Base-by-base conservation (phyloP, 2,329 filamentous ascomycete species). In the Alternaria consortialis region DNA sequence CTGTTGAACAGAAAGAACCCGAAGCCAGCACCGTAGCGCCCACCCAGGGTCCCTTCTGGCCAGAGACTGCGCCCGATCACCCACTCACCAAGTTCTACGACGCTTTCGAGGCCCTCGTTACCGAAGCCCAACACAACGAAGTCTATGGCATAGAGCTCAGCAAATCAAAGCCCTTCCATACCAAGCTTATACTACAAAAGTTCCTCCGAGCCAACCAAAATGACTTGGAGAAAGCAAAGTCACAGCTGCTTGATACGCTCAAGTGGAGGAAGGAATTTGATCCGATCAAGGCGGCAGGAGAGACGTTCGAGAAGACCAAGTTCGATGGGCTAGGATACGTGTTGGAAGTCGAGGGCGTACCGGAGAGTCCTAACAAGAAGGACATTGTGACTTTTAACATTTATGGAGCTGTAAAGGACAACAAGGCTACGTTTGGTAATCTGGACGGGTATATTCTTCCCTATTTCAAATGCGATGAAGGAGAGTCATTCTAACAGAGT, bases 181-280 rank as follows among this genome's bases (percentile, higher is more conserved):
- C 91, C 48, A 90, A 91, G 75, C 89, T 97, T 70, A 87, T 97
- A 53, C 84, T 97, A 50, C 93, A 97, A 77, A 98, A 97, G 83
- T 97, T 94, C 81, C 87, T 98, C 57, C 92, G 94, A 69, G 94
- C 94, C 76, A 97, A 97, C 77, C 88, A 89, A 63, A 89, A 90
- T 63, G 89, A 96, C 73, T 77, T 92, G 7, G 83, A 84, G 54
- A 89, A 89, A 75, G 92, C 94, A 15, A 88, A 90, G 75, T 87
- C 90, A 56, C 94, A 97, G 82, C 87, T 98, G 44, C 84, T 82
- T 60, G 88, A 90, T 72, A 94, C 93, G 1, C 84, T 97, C 42
- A 85, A 90, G 68, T 97, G 94, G 93, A 88, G 94, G 62, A 91
- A 91, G 79, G 84, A 90, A 75, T 88, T 88, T 74, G 85, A 94